Evolutionary conservation across 139 green algal species (phyloP).

Genomic region (Chlorella sp.): DNA sequence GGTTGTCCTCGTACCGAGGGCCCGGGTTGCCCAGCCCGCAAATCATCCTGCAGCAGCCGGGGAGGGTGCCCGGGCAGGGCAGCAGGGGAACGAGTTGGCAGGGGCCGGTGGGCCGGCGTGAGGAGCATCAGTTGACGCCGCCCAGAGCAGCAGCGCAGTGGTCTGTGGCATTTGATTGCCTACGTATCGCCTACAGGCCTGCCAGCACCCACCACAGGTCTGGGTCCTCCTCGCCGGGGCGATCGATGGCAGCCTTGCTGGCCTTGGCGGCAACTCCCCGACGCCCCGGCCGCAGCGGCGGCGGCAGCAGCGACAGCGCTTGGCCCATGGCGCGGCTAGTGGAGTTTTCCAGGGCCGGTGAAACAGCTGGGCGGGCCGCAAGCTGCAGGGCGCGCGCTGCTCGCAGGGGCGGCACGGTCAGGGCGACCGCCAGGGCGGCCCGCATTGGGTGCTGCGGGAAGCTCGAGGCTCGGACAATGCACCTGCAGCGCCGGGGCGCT

Average conservation of each 20-base stretch:
- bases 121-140: neutral
- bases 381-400: too few species aligned
- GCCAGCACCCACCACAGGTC: constrained; percentile 43
- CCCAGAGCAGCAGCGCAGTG: too few species aligned
- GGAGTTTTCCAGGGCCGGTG: too few species aligned
- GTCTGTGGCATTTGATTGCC: neutral
- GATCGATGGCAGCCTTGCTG: neutral
- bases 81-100: neutral
- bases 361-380: too few species aligned
- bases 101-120: too few species aligned
- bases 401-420: too few species aligned
- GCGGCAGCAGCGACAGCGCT: constrained; percentile 27
- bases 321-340: neutral
- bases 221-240: constrained; percentile 8
- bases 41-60: constrained; percentile 63
- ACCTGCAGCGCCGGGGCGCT: too few species aligned
- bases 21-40: constrained; percentile 88
- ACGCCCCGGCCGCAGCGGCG: constrained; percentile 1
- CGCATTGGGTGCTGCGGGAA: too few species aligned
- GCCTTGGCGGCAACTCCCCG: neutral
- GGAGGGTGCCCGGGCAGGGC: neutral
- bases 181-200: too few species aligned
- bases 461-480: too few species aligned
- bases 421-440: too few species aligned
- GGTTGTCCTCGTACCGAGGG: constrained; percentile 72